Conservation (phyloP, 2,329 filamentous ascomycete species). For the Rhynchosporium graminicola region DNA sequence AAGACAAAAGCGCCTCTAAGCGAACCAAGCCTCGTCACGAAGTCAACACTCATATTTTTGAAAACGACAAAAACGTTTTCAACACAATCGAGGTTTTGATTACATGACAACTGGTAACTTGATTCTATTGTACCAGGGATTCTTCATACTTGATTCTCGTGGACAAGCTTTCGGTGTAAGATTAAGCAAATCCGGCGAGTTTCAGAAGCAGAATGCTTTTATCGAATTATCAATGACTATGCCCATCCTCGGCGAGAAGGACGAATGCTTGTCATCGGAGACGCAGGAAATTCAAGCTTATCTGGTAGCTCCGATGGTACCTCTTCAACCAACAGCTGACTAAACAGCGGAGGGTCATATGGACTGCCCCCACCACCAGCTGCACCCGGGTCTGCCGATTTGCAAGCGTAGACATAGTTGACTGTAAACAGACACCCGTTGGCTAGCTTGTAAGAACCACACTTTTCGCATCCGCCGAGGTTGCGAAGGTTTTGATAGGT, state of each 20-base stretch:
- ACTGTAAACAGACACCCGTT: slow-evolving; percentile 8
- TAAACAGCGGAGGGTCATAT: neutral
- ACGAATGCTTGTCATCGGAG: slow-evolving; percentile 1
- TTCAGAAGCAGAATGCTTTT: neutral
- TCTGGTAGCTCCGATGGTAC: neutral
- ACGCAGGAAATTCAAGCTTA: neutral
- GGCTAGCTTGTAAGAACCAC: slow-evolving; percentile 8
- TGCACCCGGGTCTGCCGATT: neutral
- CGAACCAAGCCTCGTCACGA: too few relatives aligned
- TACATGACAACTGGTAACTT: too few relatives aligned
- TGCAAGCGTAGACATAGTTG: slow-evolving; percentile 5
- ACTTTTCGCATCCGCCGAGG: slow-evolving; percentile 10
- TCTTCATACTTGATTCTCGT: neutral
- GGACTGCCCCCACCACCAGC: neutral
- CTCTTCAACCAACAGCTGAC: neutral
- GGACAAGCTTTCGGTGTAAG: neutral
- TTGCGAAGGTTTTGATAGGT: slow-evolving; percentile 9
- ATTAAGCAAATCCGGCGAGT: neutral
- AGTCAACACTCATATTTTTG: too few relatives aligned
- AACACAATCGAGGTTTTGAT: too few relatives aligned
- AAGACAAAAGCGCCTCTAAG: too few relatives aligned
- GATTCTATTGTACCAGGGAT: neutral
- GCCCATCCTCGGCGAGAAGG: neutral
- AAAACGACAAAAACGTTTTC: too few relatives aligned
- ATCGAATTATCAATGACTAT: neutral